phyloP scores from a whole-genome alignment of 805 yeast species.

The Nakazawaea holstii region DNA sequence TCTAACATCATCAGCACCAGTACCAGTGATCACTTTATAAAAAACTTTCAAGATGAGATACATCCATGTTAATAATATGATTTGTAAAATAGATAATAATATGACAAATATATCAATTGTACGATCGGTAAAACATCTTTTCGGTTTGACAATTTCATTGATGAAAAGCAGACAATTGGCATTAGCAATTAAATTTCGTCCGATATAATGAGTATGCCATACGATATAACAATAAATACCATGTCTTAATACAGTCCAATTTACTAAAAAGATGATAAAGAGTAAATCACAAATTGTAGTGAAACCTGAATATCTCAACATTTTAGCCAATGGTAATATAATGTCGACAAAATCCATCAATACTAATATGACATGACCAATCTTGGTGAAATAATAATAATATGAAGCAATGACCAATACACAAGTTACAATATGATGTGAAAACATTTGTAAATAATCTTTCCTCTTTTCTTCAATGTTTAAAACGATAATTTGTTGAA shows the following conservation, averaged over 20 bases:
- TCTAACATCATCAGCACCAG: constrained; percentile 80
- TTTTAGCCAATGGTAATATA: constrained; percentile 64
- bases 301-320: constrained; percentile 68
- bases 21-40: constrained; percentile 61
- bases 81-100: constrained; percentile 61
- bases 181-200: constrained; percentile 36
- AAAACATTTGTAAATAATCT: constrained; percentile 81
- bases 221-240: constrained; percentile 64
- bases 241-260: constrained; percentile 74
- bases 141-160: constrained; percentile 19
- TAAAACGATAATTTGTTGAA: constrained; percentile 72
- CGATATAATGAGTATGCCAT: constrained; percentile 48
- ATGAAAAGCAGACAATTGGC: constrained; percentile 31
- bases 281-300: constrained; percentile 56
- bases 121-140: constrained; percentile 45
- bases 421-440: constrained; percentile 82
- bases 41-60: constrained; percentile 68
- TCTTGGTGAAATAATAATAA: constrained; percentile 60
- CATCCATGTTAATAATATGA: constrained; percentile 68
- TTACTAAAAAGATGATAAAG: constrained; percentile 60
- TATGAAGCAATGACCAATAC: constrained; percentile 67
- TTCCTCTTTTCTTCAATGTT: constrained; percentile 76
- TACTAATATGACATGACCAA: constrained; percentile 73
- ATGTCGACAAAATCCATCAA: constrained; percentile 85
- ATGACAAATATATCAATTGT: constrained; percentile 43